phyloP scores from a whole-genome alignment of 140 eudicot species.

The Erigeron philadelphicus region DNA sequence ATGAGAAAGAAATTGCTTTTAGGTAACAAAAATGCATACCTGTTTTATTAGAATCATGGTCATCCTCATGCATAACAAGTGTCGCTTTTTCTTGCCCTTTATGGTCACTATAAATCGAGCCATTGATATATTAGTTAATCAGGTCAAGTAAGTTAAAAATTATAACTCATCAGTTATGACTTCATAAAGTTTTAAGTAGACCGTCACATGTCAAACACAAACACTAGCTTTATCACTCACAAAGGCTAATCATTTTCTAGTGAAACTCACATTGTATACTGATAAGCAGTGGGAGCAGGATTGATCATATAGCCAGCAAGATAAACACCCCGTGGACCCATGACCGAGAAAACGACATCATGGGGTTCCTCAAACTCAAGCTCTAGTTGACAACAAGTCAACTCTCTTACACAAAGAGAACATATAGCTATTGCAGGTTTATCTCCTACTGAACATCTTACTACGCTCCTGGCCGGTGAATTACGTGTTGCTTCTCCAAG shows the following conservation, averaged over 20 bases:
- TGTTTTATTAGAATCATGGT: constrained; percentile 10
- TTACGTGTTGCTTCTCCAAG: constrained; percentile 31
- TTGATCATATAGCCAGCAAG: constrained; percentile 32
- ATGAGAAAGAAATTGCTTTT: background rate
- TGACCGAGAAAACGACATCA: constrained; percentile 33
- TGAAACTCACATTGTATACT: constrained; percentile 8
- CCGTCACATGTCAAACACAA: background rate
- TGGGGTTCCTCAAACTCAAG: constrained; percentile 34
- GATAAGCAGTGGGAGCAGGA: constrained; percentile 9
- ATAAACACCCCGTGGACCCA: constrained; percentile 30
- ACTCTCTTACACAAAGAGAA: constrained; percentile 23
- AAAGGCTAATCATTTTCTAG: background rate
- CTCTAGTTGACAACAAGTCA: constrained; percentile 31
- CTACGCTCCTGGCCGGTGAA: constrained; percentile 30
- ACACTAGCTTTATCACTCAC: background rate
- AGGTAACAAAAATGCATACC: constrained; percentile 4
- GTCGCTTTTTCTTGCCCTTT: no score
- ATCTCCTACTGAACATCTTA: constrained; percentile 29
- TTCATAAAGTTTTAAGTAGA: background rate
- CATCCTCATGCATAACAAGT: constrained; percentile 19
- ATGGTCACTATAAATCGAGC: constrained; percentile 14
- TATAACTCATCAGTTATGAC: background rate
- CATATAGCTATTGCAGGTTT: constrained; percentile 32
- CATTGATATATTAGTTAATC: background rate
- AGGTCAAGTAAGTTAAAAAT: background rate